phyloP scores from a whole-genome alignment of 495 filamentous ascomycete genomes.

The Penicillium ucsense region DNA sequence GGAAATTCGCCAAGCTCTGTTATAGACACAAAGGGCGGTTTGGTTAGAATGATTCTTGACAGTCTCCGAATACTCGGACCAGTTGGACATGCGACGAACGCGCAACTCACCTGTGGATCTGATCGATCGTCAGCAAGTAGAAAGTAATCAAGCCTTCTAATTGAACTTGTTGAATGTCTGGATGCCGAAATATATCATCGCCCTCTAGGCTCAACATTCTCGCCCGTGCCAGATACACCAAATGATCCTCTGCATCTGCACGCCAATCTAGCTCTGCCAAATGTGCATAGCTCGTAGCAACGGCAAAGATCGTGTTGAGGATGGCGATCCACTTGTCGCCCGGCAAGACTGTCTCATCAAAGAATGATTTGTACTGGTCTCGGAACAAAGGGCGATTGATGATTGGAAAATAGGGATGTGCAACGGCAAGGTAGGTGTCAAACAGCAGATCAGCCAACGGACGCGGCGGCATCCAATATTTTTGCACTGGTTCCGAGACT shows the following conservation, averaged over 20 bases:
- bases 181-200: constrained; percentile 37
- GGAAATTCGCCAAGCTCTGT: constrained; percentile 51
- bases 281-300: constrained; percentile 44
- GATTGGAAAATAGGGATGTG: constrained; percentile 51
- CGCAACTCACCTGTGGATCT: constrained; percentile 45
- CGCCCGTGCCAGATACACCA: constrained; percentile 46
- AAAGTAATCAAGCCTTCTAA: constrained; percentile 45
- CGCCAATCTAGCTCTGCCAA: constrained; percentile 33
- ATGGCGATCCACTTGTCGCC: constrained; percentile 45
- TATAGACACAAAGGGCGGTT: neutral
- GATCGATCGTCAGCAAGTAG: constrained; percentile 46
- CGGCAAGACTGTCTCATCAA: constrained; percentile 13
- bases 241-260: constrained; percentile 37
- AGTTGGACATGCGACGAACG: neutral
- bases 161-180: constrained; percentile 47
- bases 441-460: constrained; percentile 41
- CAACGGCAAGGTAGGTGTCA: constrained; percentile 40
- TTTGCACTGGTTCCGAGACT: constrained; percentile 32
- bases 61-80: too few relatives aligned
- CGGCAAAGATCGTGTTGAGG: constrained; percentile 53
- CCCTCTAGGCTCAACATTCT: constrained; percentile 40
- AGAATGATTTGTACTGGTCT: constrained; percentile 25
- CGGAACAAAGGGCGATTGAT: constrained; percentile 32
- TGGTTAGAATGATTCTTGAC: neutral
- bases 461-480: constrained; percentile 40